These are phyloP conservation scores for Pichia sp. DNA, from an alignment of 1,139 yeast species.

Conservation along the genomic window DNA sequence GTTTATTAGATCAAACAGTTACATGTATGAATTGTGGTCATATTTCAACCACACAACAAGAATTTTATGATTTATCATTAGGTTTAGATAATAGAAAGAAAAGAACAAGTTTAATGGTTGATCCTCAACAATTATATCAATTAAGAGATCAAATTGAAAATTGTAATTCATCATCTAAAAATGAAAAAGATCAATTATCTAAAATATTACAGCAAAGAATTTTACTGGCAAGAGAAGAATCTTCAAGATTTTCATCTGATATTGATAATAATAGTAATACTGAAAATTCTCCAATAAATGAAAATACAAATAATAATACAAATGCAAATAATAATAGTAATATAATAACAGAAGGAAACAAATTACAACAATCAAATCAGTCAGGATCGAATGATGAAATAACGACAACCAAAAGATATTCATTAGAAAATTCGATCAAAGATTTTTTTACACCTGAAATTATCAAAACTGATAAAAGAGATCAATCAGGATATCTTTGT, in stretches of 20 bases:
- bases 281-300: slow-evolving; percentile 6
- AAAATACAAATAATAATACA: slow-evolving; percentile 4
- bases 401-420: slow-evolving; percentile 34
- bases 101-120: slow-evolving; percentile 30
- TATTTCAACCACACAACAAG: slow-evolving; percentile 86
- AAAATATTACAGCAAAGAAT: slow-evolving; percentile 27
- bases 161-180: slow-evolving; percentile 22
- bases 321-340: background rate
- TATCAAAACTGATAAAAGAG: slow-evolving; percentile 59
- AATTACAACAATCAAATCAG: background rate
- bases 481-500: slow-evolving; percentile 71
- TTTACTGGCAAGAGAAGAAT: slow-evolving; percentile 22
- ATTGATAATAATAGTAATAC: slow-evolving; percentile 3
- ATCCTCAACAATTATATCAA: slow-evolving; percentile 24
- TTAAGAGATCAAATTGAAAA: slow-evolving; percentile 25
- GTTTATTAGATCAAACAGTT: slow-evolving; percentile 75
- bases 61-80: slow-evolving; percentile 84
- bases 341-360: background rate
- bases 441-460: slow-evolving; percentile 81
- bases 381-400: background rate
- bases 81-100: slow-evolving; percentile 51
- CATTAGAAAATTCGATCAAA: slow-evolving; percentile 65
- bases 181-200: slow-evolving; percentile 22
- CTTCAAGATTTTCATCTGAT: slow-evolving; percentile 23
- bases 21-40: slow-evolving; percentile 76